Evolutionary conservation across 495 filamentous ascomycete genomes (phyloP).

Genomic region (Tuber microsphaerosporum): DNA sequence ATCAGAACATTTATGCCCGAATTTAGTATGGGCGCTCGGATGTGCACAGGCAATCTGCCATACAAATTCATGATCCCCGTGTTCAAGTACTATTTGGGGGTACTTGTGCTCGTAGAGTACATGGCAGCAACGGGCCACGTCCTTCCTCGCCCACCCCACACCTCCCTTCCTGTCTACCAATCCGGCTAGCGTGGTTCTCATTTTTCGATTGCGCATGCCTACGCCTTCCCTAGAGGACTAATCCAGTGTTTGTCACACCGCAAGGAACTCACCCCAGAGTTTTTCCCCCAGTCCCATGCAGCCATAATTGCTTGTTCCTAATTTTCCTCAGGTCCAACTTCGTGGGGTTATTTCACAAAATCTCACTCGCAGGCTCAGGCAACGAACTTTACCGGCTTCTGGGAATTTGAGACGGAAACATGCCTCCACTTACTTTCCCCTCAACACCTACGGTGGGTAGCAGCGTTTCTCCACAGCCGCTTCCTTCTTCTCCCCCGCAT

Average conservation of each 20-base stretch:
- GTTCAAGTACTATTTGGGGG: too few relatives aligned
- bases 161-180: background rate
- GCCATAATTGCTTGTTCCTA: background rate
- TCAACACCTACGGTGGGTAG: background rate
- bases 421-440: background rate
- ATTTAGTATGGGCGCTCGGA: too few relatives aligned
- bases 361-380: background rate
- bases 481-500: background rate
- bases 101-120: too few relatives aligned
- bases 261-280: background rate
- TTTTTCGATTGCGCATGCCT: background rate
- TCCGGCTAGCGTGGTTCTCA: background rate
- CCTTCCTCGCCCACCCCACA: too few relatives aligned
- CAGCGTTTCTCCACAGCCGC: background rate
- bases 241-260: background rate
- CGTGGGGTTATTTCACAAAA: background rate
- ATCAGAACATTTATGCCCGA: too few relatives aligned
- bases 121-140: too few relatives aligned
- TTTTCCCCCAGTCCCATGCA: background rate
- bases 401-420: background rate
- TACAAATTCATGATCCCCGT: too few relatives aligned
- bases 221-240: background rate
- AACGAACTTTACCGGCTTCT: background rate
- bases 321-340: background rate
- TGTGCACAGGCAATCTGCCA: too few relatives aligned